Evolutionary conservation across 1,284 basidiomycete genomes (phyloP), one percentile per base, ranked within the genome.

Genomic region (Leccinum solheimii): DNA sequence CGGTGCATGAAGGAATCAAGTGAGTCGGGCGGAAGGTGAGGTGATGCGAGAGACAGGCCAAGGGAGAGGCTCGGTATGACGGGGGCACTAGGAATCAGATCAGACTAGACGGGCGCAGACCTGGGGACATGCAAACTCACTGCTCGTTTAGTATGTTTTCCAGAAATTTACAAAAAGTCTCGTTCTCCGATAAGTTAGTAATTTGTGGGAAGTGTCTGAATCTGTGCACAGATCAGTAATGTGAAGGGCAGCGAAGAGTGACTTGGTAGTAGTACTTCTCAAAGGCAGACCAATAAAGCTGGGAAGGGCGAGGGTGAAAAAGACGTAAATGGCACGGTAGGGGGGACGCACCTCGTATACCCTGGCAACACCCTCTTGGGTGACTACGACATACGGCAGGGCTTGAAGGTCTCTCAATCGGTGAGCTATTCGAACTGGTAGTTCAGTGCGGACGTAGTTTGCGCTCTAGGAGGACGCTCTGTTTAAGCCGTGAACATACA

Each of bases 1-100:
- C 94, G 85, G 23, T 86, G 85, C 89, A 96, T 94, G 74, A 96
- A 95, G 8, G 90, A 83, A 73, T 97, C 94, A 14, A 97, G 81
- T 57, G 85, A 82, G 59, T 94, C 90, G 0, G 93, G 87, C 0
- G 86, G 80, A 11, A 97, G 82, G 71, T 91, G 87, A 1, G 85
- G 87, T 16, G 92, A 93, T 0, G 91, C 87, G 8, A 94, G 80
- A 8, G 91, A 91, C 43, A 92, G 78, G 10, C 91, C 91, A 6
- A 93, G 81, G 10, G 88, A 87, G 27, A 94, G 82, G 69, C 80
- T 90, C 38, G 91, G 91, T 64, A 93, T 94, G 11, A 90, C 88
- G 8, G 85, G 79, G 19, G 87, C 85, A 75, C 91, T 93, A 56
- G 66, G 64, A 21, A 51, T 56, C 21, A 32, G n/a, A 36, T 72